A percentile compares a stretch with the other conserved stretches of the same genome.
These are phyloP conservation scores for Candida smagusa DNA, from an alignment of 1,139 yeast genomes.

Conservation along the genomic window DNA sequence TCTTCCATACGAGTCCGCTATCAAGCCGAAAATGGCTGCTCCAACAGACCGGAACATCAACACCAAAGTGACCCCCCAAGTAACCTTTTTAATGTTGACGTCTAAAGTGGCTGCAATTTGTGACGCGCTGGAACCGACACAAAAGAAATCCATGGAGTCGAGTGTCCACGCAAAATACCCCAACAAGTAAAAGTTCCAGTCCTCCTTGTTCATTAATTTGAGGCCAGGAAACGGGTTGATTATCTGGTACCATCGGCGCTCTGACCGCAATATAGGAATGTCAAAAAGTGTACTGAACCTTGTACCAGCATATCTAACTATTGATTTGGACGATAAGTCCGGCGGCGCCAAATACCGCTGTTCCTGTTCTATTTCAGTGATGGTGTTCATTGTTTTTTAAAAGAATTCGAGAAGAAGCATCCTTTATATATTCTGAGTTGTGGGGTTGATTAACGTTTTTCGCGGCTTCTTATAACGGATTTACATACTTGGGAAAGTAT, in stretches of 20 bases:
- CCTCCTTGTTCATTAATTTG: conserved; percentile 38
- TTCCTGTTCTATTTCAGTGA: neutral
- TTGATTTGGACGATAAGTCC: conserved; percentile 3
- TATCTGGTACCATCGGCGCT: conserved; percentile 15
- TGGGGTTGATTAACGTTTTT: too few species aligned
- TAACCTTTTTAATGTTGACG: conserved; percentile 49
- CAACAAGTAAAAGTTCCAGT: conserved; percentile 61
- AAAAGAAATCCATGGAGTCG: conserved; percentile 78
- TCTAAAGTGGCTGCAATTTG: conserved; percentile 53
- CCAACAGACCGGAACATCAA: conserved; percentile 80
- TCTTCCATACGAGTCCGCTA: conserved; percentile 69
- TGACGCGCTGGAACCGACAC: conserved; percentile 60
- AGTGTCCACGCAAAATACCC: conserved; percentile 76
- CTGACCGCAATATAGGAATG: conserved; percentile 11
- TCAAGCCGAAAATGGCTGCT: conserved; percentile 64
- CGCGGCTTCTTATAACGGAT: too few species aligned
- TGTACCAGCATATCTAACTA: conserved; percentile 9
- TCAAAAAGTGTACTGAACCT: conserved; percentile 16
- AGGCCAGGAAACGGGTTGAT: conserved; percentile 57
- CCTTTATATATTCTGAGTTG: too few species aligned
- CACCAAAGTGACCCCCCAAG: conserved; percentile 82
- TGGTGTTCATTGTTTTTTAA: too few species aligned
- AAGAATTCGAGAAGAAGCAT: too few species aligned
- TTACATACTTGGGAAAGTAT: too few species aligned
- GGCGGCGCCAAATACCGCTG: conserved; percentile 5